These are phyloP conservation scores for Acanthamoeba sp. DNA, from an alignment of 208 protist genomes.

Conservation along the genomic window DNA sequence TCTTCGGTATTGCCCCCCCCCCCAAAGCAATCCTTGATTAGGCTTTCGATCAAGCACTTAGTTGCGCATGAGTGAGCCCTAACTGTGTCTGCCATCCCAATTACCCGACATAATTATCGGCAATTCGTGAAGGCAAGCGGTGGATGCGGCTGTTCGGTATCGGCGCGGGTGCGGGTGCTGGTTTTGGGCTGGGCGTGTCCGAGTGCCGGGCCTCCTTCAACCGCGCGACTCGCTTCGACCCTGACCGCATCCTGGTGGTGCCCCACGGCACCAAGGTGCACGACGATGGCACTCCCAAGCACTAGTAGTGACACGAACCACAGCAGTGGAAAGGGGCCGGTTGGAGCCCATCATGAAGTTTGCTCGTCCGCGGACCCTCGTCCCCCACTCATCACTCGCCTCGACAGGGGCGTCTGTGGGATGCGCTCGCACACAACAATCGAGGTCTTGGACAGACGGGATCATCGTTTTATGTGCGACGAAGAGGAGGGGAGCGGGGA, in stretches of 20 bases:
- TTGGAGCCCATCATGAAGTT: too few species aligned
- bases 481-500: not conserved
- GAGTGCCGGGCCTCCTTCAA: conserved; percentile 46
- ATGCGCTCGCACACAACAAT: too few species aligned
- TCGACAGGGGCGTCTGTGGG: too few species aligned
- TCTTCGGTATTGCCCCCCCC: not conserved
- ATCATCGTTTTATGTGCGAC: not conserved
- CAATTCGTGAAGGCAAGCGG: conserved; percentile 5
- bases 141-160: conserved; percentile 32
- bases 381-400: too few species aligned
- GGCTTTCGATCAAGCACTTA: not conserved
- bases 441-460: too few species aligned
- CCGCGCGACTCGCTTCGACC: conserved; percentile 10
- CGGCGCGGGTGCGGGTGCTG: not conserved
- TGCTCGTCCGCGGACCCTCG: too few species aligned
- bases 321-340: too few species aligned
- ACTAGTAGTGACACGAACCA: too few species aligned
- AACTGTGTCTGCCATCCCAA: not conserved
- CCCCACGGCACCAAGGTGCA: conserved; percentile 1
- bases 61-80: not conserved
- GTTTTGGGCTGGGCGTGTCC: conserved; percentile 25
- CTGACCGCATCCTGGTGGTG: not conserved
- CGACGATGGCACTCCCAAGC: not conserved
- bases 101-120: not conserved
- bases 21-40: not conserved